A percentile compares a stretch with the other conserved stretches of the same genome.
Evolutionary conservation across 2,329 filamentous ascomycete genomes (phyloP).

Genomic region (Monosporascus sp.): DNA sequence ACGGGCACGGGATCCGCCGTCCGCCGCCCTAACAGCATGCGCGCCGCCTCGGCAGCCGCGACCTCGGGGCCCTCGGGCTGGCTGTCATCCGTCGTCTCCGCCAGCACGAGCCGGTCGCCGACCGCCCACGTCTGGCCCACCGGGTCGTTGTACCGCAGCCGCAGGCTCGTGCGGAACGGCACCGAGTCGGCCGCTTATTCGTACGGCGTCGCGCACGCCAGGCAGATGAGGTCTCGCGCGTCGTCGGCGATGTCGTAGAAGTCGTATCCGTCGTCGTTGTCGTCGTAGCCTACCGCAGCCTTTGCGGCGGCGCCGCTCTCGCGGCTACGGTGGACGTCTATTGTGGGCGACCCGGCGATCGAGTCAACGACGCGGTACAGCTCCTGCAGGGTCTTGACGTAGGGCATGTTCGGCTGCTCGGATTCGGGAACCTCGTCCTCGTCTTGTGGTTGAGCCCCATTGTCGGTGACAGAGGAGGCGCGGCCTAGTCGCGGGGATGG

Average conservation of each 20-base stretch:
- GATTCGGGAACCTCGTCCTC: too few species aligned
- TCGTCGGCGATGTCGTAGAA: slow-evolving; percentile 6
- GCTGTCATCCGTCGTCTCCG: slow-evolving; percentile 15
- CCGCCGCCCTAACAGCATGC: slow-evolving; percentile 6
- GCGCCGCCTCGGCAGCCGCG: slow-evolving; percentile 12
- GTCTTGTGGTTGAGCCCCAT: neutral
- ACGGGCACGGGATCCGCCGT: slow-evolving; percentile 12
- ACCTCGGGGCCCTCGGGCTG: slow-evolving; percentile 10
- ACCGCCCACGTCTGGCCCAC: slow-evolving; percentile 20
- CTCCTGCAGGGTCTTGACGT: neutral
- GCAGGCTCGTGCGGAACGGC: slow-evolving; percentile 19
- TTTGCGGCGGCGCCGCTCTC: neutral
- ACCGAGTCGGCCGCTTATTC: slow-evolving; percentile 18
- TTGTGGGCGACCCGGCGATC: neutral
- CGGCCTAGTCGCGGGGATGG: neutral
- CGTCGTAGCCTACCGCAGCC: neutral
- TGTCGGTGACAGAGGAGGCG: neutral
- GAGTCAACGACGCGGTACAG: neutral
- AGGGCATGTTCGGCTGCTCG: neutral
- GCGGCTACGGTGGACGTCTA: neutral
- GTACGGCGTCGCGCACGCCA: slow-evolving; percentile 21
- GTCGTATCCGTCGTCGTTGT: neutral
- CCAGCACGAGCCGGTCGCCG: slow-evolving; percentile 19
- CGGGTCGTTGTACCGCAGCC: slow-evolving; percentile 19
- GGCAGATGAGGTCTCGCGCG: slow-evolving; percentile 19